Percentiles rank a stretch among this genome's conserved stretches.
Conservation (phyloP, 495 filamentous ascomycete genomes). For the Xylaria cubensis region DNA sequence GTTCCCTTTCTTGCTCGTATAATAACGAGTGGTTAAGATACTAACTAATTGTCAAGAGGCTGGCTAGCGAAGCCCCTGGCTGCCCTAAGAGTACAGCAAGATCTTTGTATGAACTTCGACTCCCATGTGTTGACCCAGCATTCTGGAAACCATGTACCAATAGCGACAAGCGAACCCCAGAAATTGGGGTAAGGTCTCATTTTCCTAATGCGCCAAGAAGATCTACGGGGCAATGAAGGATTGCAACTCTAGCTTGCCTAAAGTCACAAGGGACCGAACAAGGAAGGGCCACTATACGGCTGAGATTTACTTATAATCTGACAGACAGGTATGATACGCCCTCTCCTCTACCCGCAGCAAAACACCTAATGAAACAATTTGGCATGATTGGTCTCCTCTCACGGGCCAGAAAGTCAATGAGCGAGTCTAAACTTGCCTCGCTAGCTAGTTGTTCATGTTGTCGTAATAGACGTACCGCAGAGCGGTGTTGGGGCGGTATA, state of each 20-base stretch:
- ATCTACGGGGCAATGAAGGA: slow-evolving; percentile 17
- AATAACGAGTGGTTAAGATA: background rate
- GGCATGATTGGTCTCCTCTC: background rate
- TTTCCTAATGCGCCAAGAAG: slow-evolving; percentile 18
- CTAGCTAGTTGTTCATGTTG: background rate
- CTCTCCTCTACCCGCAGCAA: background rate
- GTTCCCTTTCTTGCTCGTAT: background rate
- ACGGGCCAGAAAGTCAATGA: background rate
- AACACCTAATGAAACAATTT: background rate
- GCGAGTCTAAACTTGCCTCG: background rate
- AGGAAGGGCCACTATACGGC: background rate
- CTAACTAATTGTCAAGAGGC: background rate
- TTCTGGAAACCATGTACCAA: slow-evolving; percentile 24
- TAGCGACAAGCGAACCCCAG: slow-evolving; percentile 26
- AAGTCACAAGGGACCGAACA: background rate
- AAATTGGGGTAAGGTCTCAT: slow-evolving; percentile 16
- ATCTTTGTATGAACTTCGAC: background rate
- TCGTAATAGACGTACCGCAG: background rate
- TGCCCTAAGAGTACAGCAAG: background rate
- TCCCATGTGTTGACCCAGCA: slow-evolving; percentile 18
- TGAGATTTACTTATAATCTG: background rate
- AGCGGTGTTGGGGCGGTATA: background rate
- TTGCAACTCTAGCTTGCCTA: background rate
- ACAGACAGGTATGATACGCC: background rate
- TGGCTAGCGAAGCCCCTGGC: background rate